Conservation (phyloP, 1,284 basidiomycete species). For the Cutaneotrichosporon mucoides region DNA sequence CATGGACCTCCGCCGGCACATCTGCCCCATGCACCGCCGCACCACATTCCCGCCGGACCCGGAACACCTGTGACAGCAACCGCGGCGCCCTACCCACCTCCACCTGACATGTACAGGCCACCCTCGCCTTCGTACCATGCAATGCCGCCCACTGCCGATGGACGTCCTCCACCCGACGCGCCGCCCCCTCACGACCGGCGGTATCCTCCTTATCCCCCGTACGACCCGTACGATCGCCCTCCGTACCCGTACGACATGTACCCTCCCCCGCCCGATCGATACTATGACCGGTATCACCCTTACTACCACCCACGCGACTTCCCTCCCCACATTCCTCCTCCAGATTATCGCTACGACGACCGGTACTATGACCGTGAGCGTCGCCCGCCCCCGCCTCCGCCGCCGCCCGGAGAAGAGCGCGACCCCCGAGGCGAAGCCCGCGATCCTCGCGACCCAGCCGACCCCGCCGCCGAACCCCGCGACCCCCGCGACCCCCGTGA, state of each 20-base stretch:
- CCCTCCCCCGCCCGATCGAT: slow-evolving; percentile 9
- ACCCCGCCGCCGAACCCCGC: not conserved
- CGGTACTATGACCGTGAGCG: slow-evolving; percentile 16
- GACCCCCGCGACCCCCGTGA: not conserved
- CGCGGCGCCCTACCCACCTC: slow-evolving; percentile 12
- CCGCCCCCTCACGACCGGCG: slow-evolving; percentile 6
- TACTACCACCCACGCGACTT: slow-evolving; percentile 11
- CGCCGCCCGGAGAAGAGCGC: slow-evolving; percentile 2
- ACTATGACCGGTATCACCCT: slow-evolving; percentile 14
- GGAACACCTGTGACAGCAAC: slow-evolving; percentile 20
- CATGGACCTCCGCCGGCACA: slow-evolving; percentile 4
- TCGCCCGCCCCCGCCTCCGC: not conserved
- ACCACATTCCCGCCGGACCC: slow-evolving; percentile 13
- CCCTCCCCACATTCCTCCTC: slow-evolving; percentile 7
- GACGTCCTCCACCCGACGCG: not conserved
- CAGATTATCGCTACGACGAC: slow-evolving; percentile 18
- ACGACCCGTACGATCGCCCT: slow-evolving; percentile 12
- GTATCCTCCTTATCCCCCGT: slow-evolving; percentile 17
- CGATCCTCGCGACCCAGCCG: too few species aligned
- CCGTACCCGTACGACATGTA: slow-evolving; percentile 16
- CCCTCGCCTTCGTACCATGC: slow-evolving; percentile 7
- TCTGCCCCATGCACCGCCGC: slow-evolving; percentile 15
- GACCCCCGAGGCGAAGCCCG: not conserved
- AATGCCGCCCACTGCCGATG: not conserved
- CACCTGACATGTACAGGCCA: slow-evolving; percentile 16